phyloP scores from a whole-genome alignment of 176 grass and related monocot species.

The Ensete glaucum region DNA sequence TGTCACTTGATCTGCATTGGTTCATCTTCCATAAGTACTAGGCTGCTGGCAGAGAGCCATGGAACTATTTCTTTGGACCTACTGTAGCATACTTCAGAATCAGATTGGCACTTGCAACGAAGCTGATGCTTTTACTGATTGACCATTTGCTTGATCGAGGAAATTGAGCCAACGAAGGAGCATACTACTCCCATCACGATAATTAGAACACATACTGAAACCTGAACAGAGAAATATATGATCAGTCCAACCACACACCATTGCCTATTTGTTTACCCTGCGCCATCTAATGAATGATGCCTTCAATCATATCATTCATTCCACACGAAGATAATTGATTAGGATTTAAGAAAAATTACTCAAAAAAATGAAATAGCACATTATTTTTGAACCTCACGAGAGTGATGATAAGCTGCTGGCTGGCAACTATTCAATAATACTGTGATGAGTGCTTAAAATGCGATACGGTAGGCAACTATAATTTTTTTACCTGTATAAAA shows the following conservation, averaged over 20 bases:
- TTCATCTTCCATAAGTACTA: no score
- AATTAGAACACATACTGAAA: slow-evolving; percentile 27
- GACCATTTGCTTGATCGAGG: slow-evolving; percentile 47
- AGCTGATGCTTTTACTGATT: slow-evolving; percentile 1
- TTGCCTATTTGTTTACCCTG: no score
- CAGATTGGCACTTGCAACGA: background rate
- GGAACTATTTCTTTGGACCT: background rate
- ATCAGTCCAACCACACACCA: background rate
- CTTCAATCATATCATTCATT: no score
- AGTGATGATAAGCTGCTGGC: background rate
- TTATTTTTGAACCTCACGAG: background rate
- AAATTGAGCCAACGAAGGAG: slow-evolving; percentile 38
- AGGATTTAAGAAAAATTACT: background rate
- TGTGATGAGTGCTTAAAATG: background rate
- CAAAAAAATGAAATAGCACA: background rate
- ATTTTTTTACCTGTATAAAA: slow-evolving; percentile 45
- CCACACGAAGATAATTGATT: no score
- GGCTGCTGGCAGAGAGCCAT: no score
- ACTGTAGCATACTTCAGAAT: background rate
- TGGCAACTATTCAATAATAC: background rate
- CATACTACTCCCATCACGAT: slow-evolving; percentile 40
- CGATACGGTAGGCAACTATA: background rate
- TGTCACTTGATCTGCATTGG: no score
- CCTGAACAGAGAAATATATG: slow-evolving; percentile 25
- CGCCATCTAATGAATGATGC: no score